Evolutionary conservation across 257 asterid species (phyloP).

Genomic region (Penstemon davidsonii): DNA sequence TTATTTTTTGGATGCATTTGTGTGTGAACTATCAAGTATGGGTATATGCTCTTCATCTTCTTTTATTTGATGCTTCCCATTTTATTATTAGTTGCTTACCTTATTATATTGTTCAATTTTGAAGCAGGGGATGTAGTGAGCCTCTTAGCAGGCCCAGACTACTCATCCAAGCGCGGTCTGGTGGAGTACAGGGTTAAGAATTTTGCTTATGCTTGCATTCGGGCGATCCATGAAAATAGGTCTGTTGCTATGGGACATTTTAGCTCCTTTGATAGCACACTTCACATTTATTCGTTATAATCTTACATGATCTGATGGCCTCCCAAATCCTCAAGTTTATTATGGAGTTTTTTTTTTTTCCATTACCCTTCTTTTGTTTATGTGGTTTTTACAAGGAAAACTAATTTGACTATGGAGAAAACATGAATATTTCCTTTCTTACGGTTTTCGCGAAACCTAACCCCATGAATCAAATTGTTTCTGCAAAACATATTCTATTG

Average conservation of each 20-base stretch:
- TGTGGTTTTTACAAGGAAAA: constrained; percentile 19
- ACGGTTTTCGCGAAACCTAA: not conserved
- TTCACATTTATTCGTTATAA: constrained; percentile 12
- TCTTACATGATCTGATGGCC: constrained; percentile 8
- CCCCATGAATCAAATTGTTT: not conserved
- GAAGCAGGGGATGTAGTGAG: constrained; percentile 56
- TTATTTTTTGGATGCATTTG: not conserved
- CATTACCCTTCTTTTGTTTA: not conserved
- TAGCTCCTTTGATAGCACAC: constrained; percentile 1
- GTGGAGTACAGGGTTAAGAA: constrained; percentile 82
- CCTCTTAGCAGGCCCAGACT: constrained; percentile 64
- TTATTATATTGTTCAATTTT: constrained; percentile 27
- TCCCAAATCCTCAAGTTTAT: constrained; percentile 16
- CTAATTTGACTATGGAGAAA: constrained; percentile 17
- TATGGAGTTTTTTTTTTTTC: constrained; percentile 5
- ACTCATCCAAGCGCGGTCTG: constrained; percentile 51
- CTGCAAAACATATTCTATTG: not conserved
- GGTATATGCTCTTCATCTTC: constrained; percentile 5
- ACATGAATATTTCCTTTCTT: constrained; percentile 1
- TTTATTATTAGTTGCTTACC: constrained; percentile 22
- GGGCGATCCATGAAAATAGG: constrained; percentile 81
- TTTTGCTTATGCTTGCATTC: constrained; percentile 65
- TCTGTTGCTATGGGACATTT: constrained; percentile 31
- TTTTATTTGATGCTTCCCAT: constrained; percentile 10
- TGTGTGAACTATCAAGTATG: not conserved